Base-by-base conservation (phyloP, 1,284 basidiomycete species). In the Puccinia brachypodii region DNA sequence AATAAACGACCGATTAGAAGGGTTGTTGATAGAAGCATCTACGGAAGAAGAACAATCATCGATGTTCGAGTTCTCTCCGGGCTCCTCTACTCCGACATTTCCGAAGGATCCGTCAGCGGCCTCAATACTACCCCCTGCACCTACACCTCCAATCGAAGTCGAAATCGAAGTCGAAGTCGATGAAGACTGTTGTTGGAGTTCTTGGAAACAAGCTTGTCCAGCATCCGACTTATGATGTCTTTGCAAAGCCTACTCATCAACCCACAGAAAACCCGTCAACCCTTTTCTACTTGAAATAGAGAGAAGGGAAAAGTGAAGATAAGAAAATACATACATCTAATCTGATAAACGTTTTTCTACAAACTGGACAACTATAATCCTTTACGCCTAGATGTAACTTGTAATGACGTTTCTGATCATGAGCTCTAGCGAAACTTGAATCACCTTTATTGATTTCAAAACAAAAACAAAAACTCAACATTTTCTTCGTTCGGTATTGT, bases 351-450 rank as follows among this genome's bases (percentile, higher is more conserved):
- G 76, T 66, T 28, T 79, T 79, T 38, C 38, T n/a, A 71, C 76
- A 79, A 13, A 60, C 66, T 33, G 64, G 44, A 71, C 76, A 79
- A 36, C 62, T 79, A 38, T 71, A 79, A 71, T 79, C 76, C 25
- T 79, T 79, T 22, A 79, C 66, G 2, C 76, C 76, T 3, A 79
- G 53, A 79, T 79, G 76, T 6, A 79, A 28, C 56, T 79, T 79
- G 47, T 79, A 79, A 60, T 79, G 76, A 25, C 76, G 25, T 50
- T 79, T 79, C 53, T 79, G 76, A 71, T 79, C 76, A 58, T 79
- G 76, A 16, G 76, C 76, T 31, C 76, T 53, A 16, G 76, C 76
- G 58, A 79, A 79, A 25, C 76, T 44, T 16, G 76, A 79, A 36
- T n/a, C 71, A 44, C 76, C 76, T 79, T 2, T 33, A n/a, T 42